Base-by-base conservation (phyloP, 371 early-diverging fungal species). In the Rhizopus stolonifer region DNA sequence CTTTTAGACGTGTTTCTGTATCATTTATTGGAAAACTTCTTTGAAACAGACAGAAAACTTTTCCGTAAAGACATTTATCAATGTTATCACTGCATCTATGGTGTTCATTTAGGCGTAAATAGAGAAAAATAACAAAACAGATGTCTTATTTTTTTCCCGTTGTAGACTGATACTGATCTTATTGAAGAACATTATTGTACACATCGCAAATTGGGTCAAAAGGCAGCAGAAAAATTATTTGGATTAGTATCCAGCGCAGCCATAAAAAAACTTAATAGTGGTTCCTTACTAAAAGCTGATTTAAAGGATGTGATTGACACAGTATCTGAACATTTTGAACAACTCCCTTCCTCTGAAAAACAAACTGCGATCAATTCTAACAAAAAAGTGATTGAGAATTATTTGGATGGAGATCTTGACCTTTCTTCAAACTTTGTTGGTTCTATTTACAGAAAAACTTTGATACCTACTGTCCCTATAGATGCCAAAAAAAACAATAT, bases 1-100 rank as follows among this genome's bases (percentile, higher is more conserved):
- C 22, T 29, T 13, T 8, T 65, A 77, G 77, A 71, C 14, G 54
- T 61, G 11, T 75, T 79, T 29, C 47, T 78, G 19, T 58, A 65
- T 15, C 59, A 72, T 43, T 33, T 68, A 7, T 31, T 70, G 18
- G 23, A 44, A 0, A 52, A 65, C 2, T 31, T 72, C 2, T 33
- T 52, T 0, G 40, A 54, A 39, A 39, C 60, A 3, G 59, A 65
- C 21, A 47, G 56, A 17, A 31, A 33, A 8, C 39, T 60, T 17
- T 60, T 64, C 14, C 67, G 71, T 14, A 51, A 62, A 15, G 77
- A 77, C 7, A 52, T 85, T 11, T 86, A 83, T 39, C 89, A 89
- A 62, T 82, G 83, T 48, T 86, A 85, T 52, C 80, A 82, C 50
- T 89, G 89, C 46, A 61, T 87, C 4, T 87, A 87, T 50, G 83